phyloP scores from a whole-genome alignment of 2,329 filamentous ascomycete genomes.

The Fonsecaea monophora region DNA sequence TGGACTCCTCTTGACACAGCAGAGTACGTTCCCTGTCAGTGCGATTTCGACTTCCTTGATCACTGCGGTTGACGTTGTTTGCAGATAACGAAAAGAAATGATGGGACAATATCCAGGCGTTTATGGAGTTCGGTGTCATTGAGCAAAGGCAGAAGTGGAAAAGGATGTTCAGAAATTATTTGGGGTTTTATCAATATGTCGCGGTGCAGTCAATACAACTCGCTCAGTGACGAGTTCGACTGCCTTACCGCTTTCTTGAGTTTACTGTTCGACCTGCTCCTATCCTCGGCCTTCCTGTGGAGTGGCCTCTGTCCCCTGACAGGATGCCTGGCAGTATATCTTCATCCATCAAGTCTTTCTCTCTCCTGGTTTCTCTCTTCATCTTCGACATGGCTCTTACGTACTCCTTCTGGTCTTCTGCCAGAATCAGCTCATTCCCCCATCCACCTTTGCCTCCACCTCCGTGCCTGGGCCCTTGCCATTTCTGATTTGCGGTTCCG shows the following conservation, averaged over 20 bases:
- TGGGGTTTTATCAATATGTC: background rate
- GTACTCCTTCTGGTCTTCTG: conserved; percentile 97
- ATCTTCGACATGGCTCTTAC: conserved; percentile 67
- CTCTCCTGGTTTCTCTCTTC: conserved; percentile 63
- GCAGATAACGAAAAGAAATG: conserved; percentile 45
- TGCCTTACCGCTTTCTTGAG: conserved; percentile 63
- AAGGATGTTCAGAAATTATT: conserved; percentile 27
- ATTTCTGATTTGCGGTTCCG: conserved; percentile 80
- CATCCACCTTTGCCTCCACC: conserved; percentile 88
- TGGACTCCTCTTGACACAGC: conserved; percentile 83
- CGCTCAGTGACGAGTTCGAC: background rate
- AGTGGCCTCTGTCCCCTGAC: conserved; percentile 74
- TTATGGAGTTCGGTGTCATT: conserved; percentile 3
- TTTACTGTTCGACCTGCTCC: conserved; percentile 90
- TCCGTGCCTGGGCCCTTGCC: conserved; percentile 59
- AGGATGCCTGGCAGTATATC: conserved; percentile 88
- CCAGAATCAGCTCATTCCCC: conserved; percentile 81
- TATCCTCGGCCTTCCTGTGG: conserved; percentile 73
- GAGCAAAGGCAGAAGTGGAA: background rate
- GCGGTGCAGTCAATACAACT: conserved; percentile 9
- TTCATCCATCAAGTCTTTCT: conserved; percentile 90
- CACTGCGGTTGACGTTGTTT: conserved; percentile 23
- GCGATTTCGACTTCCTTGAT: conserved; percentile 10
- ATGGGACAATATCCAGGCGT: conserved; percentile 22
- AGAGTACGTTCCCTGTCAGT: conserved; percentile 54